These are phyloP conservation scores for Balamuthia mandrillaris DNA, from an alignment of 208 protist genomes.

Conservation along the genomic window DNA sequence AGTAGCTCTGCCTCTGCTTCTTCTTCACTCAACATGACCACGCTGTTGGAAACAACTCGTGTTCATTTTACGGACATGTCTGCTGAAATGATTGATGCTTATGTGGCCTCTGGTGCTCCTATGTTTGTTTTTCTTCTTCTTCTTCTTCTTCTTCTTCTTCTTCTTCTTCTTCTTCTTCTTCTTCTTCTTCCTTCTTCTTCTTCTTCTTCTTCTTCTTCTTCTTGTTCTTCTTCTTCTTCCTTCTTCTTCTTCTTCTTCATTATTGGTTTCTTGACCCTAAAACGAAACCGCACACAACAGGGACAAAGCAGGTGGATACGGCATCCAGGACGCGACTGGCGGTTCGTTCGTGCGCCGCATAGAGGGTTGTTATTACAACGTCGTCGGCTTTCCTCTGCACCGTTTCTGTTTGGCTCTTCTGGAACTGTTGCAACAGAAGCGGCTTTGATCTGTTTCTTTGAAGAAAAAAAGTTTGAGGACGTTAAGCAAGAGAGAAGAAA, in stretches of 20 bases:
- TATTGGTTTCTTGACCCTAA: too few relatives aligned
- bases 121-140: constrained; percentile 29
- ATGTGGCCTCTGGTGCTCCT: constrained; percentile 51
- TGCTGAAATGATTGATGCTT: constrained; percentile 34
- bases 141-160: not conserved
- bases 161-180: not conserved
- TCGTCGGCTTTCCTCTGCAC: constrained; percentile 59
- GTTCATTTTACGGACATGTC: constrained; percentile 45
- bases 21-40: not conserved
- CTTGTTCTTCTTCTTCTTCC: too few relatives aligned
- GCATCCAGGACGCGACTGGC: constrained; percentile 50
- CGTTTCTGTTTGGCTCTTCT: constrained; percentile 44
- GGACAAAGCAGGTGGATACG: constrained; percentile 58
- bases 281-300: too few relatives aligned
- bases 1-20: not conserved
- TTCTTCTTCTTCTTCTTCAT: too few relatives aligned
- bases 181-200: too few relatives aligned
- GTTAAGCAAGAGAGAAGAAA: too few relatives aligned
- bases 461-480: too few relatives aligned
- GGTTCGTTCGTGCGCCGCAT: constrained; percentile 37
- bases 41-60: constrained; percentile 35
- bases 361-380: constrained; percentile 59
- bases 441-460: too few relatives aligned
- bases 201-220: too few relatives aligned
- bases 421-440: not conserved